These are phyloP conservation scores for Santalum album DNA, from an alignment of 164 flowering plant species.

Conservation along the genomic window DNA sequence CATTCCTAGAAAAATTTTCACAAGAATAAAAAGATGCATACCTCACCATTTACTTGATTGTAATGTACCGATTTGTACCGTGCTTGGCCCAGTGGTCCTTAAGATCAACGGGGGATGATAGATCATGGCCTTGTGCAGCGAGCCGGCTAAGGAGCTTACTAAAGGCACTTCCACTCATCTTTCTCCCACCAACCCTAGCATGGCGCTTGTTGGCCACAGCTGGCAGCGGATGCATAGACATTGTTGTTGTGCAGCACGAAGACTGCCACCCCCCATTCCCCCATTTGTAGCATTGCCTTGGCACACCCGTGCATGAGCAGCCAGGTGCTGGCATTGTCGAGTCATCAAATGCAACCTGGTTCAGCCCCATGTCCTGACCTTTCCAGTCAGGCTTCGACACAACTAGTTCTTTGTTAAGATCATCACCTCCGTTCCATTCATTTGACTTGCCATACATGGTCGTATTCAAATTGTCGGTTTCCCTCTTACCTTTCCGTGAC, in stretches of 20 bases:
- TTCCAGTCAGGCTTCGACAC: constrained; percentile 65
- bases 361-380: constrained; percentile 59
- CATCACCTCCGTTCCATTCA: constrained; percentile 45
- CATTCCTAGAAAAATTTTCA: too few relatives aligned
- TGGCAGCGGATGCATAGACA: constrained; percentile 67
- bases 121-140: constrained; percentile 61
- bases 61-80: constrained; percentile 71
- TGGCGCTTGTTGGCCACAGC: constrained; percentile 62
- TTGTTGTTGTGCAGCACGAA: constrained; percentile 62
- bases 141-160: constrained; percentile 54
- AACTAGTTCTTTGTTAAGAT: constrained; percentile 25
- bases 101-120: constrained; percentile 54
- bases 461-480: constrained; percentile 49
- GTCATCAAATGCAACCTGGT: constrained; percentile 65
- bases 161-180: constrained; percentile 76
- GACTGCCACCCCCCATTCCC: constrained; percentile 88
- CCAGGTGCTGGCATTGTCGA: constrained; percentile 66
- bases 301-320: constrained; percentile 65
- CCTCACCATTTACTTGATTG: constrained; percentile 37
- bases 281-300: constrained; percentile 76
- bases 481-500: constrained; percentile 35
- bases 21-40: too few relatives aligned
- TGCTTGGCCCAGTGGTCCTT: constrained; percentile 78
- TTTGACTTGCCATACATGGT: constrained; percentile 29
- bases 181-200: constrained; percentile 69